Percentiles rank a stretch among this genome's conserved stretches.
Conservation (phyloP, 2,329 filamentous ascomycete species). For the Apiospora pterosperma region DNA sequence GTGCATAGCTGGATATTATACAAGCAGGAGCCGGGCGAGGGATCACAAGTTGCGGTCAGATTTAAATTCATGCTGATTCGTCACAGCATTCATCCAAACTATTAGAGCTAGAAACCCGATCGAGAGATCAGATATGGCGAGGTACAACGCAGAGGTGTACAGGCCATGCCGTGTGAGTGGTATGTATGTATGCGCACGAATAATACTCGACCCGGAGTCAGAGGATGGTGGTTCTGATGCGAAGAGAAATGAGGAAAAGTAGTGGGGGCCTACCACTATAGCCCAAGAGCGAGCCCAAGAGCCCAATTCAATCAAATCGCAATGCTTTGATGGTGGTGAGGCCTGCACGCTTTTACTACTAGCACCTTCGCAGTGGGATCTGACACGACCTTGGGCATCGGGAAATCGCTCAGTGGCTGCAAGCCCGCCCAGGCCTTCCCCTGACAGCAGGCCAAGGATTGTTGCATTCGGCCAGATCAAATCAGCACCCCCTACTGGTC, state of each 20-base stretch:
- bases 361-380: neutral
- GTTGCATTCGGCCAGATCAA: neutral
- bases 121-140: neutral
- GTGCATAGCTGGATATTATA: neutral
- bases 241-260: too few relatives aligned
- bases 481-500: neutral
- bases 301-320: too few relatives aligned
- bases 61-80: neutral
- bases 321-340: neutral
- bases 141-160: too few relatives aligned
- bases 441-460: neutral
- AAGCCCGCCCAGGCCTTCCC: neutral
- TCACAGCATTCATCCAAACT: neutral
- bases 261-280: too few relatives aligned
- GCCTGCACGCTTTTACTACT: neutral
- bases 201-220: too few relatives aligned
- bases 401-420: neutral
- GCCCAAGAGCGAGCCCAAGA: too few relatives aligned
- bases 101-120: neutral
- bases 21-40: neutral
- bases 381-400: neutral
- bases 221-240: too few relatives aligned
- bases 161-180: neutral
- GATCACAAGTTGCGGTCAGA: conserved; percentile 1
- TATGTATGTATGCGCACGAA: too few relatives aligned